Evolutionary conservation across 371 early-diverging fungal genomes (phyloP), one percentile per base, ranked within the genome.

Genomic region (Mucor piriformis): DNA sequence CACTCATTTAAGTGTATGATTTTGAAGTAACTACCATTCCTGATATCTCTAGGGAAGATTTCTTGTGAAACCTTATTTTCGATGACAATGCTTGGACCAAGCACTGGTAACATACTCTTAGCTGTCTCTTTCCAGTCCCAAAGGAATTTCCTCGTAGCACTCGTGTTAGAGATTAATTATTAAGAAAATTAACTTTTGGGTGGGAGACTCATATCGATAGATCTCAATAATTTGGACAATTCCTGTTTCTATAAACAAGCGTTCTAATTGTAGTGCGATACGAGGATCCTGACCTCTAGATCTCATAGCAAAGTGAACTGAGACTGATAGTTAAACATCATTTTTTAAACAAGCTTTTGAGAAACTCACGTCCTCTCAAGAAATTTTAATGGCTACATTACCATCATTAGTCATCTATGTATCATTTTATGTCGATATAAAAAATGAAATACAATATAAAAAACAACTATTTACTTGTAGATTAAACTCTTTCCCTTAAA

Each of bases 141-240:
- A 12, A 67, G 6, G 20, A 67, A 67, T 34, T 63, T 67, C 29
- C 54, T 58, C 12, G 67, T 50, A n/a, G 56, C 54, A 37, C 29
- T 29, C 7, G 63, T 63, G 12, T 63, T 38, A 0, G 54, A 54
- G 32, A 51, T 63, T 67, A 47, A 27, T 8, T 62, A 12, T 13
- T 23, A 35, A 24, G 10, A 2, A 15, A 3, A 12, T 67, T n/a
- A n/a, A n/a, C n/a, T n/a, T n/a, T n/a, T n/a, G n/a, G n/a, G n/a
- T n/a, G n/a, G n/a, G n/a, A n/a, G n/a, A 67, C 72, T 56, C 47
- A 67, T 60, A 34, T 63, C 61, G 27, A 64, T 44, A 11, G 54
- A 42, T 47, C 67, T 64, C 50, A 24, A 67, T 34, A 3, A 67
- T 42, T 29, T 64, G 33, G n/a, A 56, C 55, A 23, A 34, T 43